Evolutionary conservation across 192 early-diverging fungal genomes (phyloP), one percentile per base, ranked within the genome.

Genomic region (Kickxella alabastrina): DNA sequence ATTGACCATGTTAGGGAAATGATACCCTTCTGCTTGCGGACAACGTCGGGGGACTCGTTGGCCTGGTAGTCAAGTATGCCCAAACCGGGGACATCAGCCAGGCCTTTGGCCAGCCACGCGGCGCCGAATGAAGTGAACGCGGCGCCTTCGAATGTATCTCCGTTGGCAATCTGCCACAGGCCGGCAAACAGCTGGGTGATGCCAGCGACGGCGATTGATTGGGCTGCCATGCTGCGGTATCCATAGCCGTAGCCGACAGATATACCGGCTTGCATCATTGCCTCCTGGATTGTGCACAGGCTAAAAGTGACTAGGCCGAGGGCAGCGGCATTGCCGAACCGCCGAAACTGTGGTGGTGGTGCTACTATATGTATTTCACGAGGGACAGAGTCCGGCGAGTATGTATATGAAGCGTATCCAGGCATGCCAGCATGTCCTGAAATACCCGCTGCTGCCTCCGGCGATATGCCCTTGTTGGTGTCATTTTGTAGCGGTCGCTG

Each of bases 101-200:
- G 23, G 0, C 65, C 73, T 44, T 68, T 68, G 31, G 73, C 73
- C 18, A 75, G 26, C 73, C 73, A 75, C 4, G 61, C 41, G 1
- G 61, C 65, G 0, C 73, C 73, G 47, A 75, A 75, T 43, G 73
- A 65, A 5, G 62, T 64, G 25, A 75, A 75, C 10, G 65, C 65
- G 0, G 73, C 73, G 6, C 73, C 73, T 39, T 75, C 73, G 36
- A 75, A 75, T 1, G 73, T 68, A 18, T 75, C 66, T 17, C 73
- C 73, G 54, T 75, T 75, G 49, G 73, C 73, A 10, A 75, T 60
- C 34, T 75, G 73, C 73, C 73, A 75, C 9, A 74, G 39, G 0
- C 70, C 70, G 0, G 55, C 62, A 0, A 49, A 26, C 7, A 74
- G 52, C 55, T 74, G 70, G 7, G 70, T 59, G 0, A 74, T 49